Evolutionary conservation across 257 asterid species (phyloP), one percentile per base, ranked within the genome.

Genomic region (Verbena officinalis): DNA sequence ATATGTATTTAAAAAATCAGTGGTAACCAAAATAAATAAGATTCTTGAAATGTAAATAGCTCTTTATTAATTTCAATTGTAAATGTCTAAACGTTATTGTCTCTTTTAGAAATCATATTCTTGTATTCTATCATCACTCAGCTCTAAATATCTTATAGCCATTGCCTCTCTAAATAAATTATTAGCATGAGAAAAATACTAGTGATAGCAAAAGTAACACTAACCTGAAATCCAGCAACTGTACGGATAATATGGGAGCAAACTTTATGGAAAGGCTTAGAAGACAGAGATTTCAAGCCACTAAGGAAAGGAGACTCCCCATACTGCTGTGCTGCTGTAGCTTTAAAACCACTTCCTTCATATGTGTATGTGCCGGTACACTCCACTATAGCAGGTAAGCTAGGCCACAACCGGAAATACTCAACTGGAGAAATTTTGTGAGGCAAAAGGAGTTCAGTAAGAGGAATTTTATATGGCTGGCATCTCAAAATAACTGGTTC

Each of bases 261-360:
- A 70, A 91, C 98, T 77, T 86, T 86, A 67, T 91, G 98, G 80
- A 91, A 88, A 57, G 95, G 98, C 76, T 91, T 86, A 16, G 96
- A 86, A 14, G 96, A 83, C 43, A 91, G 78, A 67, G 95, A 80
- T 72, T 84, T 91, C 68, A 89, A 75, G 76, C 98, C 96, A 36
- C 90, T 84, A 56, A 91, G 91, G 77, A 89, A 91, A 52, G 98
- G 96, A 69, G 98, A 91, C 73, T 87, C 95, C 82, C 98, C 98
- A 65, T 91, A 91, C 70, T 91, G 98, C 78, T 91, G 98, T 22
- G 98, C 96, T 56, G 98, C 98, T 53, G 96, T 91, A 49, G 96
- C 98, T 78, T 80, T 91, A 75, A 91, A 89, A 10, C 98, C 98
- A 84, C 98, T 91, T 73, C 98, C 98, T 89, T 91, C 96, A 16